These are phyloP conservation scores for Penicillium digitatum DNA, from an alignment of 2,329 filamentous ascomycete genomes.

Conservation along the genomic window DNA sequence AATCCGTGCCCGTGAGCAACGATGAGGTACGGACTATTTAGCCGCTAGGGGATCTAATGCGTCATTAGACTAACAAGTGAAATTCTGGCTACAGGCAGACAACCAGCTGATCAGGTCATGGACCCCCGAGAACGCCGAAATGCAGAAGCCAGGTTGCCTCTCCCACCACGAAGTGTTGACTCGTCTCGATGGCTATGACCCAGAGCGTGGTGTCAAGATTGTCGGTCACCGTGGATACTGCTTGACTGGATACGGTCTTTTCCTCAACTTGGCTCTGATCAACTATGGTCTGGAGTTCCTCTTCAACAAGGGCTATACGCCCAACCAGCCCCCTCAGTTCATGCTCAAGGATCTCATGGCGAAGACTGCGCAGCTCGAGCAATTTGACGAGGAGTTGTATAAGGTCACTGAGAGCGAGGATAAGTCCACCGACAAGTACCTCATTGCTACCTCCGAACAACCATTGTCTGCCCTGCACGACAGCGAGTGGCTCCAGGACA, in stretches of 20 bases:
- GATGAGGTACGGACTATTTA: slow-evolving; percentile 58
- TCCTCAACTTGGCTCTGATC: slow-evolving; percentile 86
- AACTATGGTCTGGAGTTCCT: slow-evolving; percentile 95
- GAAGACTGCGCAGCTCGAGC: slow-evolving; percentile 93
- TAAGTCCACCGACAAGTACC: slow-evolving; percentile 78
- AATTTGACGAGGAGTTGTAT: slow-evolving; percentile 97
- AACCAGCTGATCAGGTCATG: slow-evolving; percentile 74
- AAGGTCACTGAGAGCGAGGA: slow-evolving; percentile 85
- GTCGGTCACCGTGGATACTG: slow-evolving; percentile 95
- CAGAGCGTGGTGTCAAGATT: slow-evolving; percentile 87
- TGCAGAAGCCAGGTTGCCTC: slow-evolving; percentile 72
- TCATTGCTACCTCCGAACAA: slow-evolving; percentile 85
- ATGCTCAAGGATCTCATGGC: slow-evolving; percentile 96
- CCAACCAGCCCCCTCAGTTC: slow-evolving; percentile 84
- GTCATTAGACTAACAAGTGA: background rate
- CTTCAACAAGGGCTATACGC: slow-evolving; percentile 71
- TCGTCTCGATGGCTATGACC: slow-evolving; percentile 85
- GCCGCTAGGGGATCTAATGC: background rate
- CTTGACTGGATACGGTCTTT: slow-evolving; percentile 81
- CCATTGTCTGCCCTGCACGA: slow-evolving; percentile 90
- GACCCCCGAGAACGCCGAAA: slow-evolving; percentile 69
- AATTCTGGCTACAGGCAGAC: slow-evolving; percentile 56
- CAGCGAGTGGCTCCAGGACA: slow-evolving; percentile 83
- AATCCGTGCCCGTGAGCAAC: slow-evolving; percentile 75
- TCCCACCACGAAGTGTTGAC: slow-evolving; percentile 94